Evolutionary conservation across 768 basidiomycete genomes (phyloP).

Genomic region (Trametes maxima): DNA sequence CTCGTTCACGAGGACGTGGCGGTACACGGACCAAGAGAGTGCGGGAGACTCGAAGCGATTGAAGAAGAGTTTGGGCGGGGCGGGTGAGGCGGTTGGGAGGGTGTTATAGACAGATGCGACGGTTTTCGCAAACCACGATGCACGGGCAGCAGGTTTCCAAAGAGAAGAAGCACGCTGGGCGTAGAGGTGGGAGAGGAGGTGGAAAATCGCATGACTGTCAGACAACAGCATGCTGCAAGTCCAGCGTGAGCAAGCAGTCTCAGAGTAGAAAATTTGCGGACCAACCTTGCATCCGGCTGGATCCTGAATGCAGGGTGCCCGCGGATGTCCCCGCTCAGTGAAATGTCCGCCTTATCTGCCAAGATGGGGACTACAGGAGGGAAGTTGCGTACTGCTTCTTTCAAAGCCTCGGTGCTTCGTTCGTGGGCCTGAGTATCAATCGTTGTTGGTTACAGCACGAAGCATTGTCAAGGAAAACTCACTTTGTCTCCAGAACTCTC

Average conservation of each 20-base stretch:
- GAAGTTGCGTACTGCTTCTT: conserved; percentile 73
- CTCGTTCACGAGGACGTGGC: conserved; percentile 80
- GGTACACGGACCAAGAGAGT: conserved; percentile 58
- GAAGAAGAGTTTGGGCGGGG: conserved; percentile 37
- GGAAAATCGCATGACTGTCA: conserved; percentile 52
- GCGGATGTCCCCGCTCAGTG: conserved; percentile 58
- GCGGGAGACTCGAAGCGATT: conserved; percentile 42
- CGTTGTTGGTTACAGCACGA: neutral
- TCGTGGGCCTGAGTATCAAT: conserved; percentile 35
- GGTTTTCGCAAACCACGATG: conserved; percentile 72
- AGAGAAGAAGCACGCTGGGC: conserved; percentile 71
- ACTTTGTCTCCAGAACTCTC: conserved; percentile 45
- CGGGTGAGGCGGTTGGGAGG: conserved; percentile 37
- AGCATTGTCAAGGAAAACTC: neutral
- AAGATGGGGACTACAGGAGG: conserved; percentile 82
- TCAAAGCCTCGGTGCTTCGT: conserved; percentile 67
- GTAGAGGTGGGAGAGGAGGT: conserved; percentile 89
- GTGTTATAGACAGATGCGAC: conserved; percentile 44
- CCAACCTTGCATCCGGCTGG: conserved; percentile 67
- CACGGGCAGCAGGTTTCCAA: conserved; percentile 75
- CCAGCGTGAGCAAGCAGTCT: neutral
- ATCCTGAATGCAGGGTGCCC: conserved; percentile 68
- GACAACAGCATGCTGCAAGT: conserved; percentile 20
- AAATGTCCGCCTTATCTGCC: conserved; percentile 82
- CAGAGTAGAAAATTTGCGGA: neutral